Percentiles rank a stretch among this genome's conserved stretches.
Evolutionary conservation across 148 eudicot species (phyloP).

Genomic region (Linanthus parryae): DNA sequence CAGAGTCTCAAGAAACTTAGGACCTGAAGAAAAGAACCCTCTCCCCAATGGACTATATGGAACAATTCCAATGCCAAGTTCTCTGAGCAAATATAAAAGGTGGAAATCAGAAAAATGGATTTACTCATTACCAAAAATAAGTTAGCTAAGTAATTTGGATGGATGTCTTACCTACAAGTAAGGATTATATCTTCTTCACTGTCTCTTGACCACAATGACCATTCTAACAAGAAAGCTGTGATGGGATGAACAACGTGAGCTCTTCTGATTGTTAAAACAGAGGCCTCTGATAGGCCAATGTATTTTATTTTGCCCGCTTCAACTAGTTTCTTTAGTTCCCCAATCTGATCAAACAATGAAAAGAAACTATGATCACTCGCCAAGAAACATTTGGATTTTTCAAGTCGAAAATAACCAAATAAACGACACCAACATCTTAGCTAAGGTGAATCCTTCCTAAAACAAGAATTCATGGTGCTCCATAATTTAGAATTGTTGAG

Average conservation of each 20-base stretch:
- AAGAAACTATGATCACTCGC: too few species aligned
- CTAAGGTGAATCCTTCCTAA: too few species aligned
- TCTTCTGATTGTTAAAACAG: slow-evolving; percentile 34
- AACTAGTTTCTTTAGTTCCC: slow-evolving; percentile 49
- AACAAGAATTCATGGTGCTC: too few species aligned
- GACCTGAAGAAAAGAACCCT: slow-evolving; percentile 12
- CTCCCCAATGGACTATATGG: slow-evolving; percentile 23
- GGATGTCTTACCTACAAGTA: slow-evolving; percentile 10
- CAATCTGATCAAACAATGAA: slow-evolving; percentile 40
- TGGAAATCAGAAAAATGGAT: not conserved
- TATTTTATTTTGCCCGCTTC: slow-evolving; percentile 53
- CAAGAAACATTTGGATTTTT: too few species aligned
- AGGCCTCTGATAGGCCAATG: slow-evolving; percentile 49
- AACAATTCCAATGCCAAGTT: slow-evolving; percentile 23
- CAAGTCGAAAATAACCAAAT: too few species aligned
- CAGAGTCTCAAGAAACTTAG: slow-evolving; percentile 6
- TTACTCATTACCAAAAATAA: not conserved
- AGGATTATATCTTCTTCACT: slow-evolving; percentile 22
- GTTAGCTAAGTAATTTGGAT: not conserved
- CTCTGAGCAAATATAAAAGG: not conserved
- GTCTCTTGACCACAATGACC: slow-evolving; percentile 22
- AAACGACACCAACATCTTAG: too few species aligned
- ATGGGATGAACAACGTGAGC: slow-evolving; percentile 53
- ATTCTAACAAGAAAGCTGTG: slow-evolving; percentile 28
- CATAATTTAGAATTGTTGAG: too few species aligned